Conservation (phyloP, 495 filamentous ascomycete genomes). For the Neurospora hispaniola region DNA sequence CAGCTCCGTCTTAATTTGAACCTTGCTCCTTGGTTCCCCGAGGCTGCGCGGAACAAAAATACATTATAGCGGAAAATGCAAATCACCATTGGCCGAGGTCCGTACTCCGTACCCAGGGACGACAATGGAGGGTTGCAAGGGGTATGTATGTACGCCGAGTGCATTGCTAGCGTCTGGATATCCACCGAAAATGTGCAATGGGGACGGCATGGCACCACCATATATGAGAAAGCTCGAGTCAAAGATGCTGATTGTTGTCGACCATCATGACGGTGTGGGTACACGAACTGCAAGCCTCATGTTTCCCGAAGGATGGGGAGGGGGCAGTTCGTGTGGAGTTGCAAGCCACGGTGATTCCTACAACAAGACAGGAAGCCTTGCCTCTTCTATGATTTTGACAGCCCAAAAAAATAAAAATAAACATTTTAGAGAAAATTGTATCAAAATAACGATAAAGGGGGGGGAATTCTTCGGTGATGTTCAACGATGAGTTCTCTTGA, state of each 20-base stretch:
- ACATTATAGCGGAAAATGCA: background rate
- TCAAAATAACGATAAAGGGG: background rate
- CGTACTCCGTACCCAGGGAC: background rate
- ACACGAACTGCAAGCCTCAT: background rate
- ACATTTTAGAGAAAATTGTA: too few species aligned
- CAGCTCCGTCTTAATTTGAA: background rate
- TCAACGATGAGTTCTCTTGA: background rate
- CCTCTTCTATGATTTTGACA: background rate
- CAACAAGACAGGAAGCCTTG: background rate
- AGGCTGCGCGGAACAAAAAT: constrained; percentile 9
- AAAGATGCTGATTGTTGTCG: too few species aligned
- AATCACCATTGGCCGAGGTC: constrained; percentile 4
- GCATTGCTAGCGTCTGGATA: background rate
- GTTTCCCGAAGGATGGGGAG: background rate
- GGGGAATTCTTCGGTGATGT: background rate
- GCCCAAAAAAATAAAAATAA: background rate
- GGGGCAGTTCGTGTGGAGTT: background rate
- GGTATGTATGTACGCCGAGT: constrained; percentile 1
- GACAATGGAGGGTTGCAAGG: constrained; percentile 6
- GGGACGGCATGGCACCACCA: too few species aligned
- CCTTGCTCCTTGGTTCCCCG: background rate
- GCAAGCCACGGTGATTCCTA: background rate
- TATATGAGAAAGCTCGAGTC: too few species aligned
- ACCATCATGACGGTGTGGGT: too few species aligned
- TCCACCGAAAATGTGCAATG: background rate